Base-by-base conservation (phyloP, 2,329 filamentous ascomycete genomes). In the Sarocladium oryzae region DNA sequence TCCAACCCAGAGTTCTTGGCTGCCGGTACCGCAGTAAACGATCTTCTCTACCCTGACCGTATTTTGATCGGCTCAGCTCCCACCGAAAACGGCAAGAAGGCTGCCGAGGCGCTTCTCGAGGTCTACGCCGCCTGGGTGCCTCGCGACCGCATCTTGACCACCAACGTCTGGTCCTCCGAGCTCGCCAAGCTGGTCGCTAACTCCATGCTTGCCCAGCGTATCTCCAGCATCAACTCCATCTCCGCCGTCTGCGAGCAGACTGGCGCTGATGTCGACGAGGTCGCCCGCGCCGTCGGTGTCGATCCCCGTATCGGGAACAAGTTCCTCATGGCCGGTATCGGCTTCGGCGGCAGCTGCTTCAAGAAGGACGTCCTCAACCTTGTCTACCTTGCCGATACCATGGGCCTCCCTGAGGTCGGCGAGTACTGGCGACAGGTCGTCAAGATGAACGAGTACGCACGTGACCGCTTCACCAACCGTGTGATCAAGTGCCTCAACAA, bases 1-100 rank as follows among this genome's bases (percentile, higher is more conserved):
- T 89, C 86, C 41, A 91, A 91, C 67, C 88, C 88, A 5, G 88
- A 92, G 64, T 92, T 91, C 63, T 72, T 92, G 38, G 84, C 88
- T 23, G 87, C 88, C 56, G 88, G 88, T 50, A 89, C 85, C 3
- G 87, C 88, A 3, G 78, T 91, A 55, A 72, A 78, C 41, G 84
- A 91, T 62, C 74, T 92, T 8, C 74, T 88, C 48, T 68, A 76
- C 54, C 87, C 88, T 7, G 85, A 89, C 61, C 80, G 88, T 23
- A 80, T 92, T 13, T 73, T 92, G 37, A 89, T 92, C 62, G 88
- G 88, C 13, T 88, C 80, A 2, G 73, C 78, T 6, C 74, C 74
- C 5, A 87, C 84, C 0, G 65, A 74, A 1, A 69, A 76, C 2
- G 86, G 86, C 21, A 73, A 72, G 41, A 70, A 68, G 30, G 87